phyloP scores from a whole-genome alignment of 1,284 basidiomycete genomes.

The Leccinum holopus region DNA sequence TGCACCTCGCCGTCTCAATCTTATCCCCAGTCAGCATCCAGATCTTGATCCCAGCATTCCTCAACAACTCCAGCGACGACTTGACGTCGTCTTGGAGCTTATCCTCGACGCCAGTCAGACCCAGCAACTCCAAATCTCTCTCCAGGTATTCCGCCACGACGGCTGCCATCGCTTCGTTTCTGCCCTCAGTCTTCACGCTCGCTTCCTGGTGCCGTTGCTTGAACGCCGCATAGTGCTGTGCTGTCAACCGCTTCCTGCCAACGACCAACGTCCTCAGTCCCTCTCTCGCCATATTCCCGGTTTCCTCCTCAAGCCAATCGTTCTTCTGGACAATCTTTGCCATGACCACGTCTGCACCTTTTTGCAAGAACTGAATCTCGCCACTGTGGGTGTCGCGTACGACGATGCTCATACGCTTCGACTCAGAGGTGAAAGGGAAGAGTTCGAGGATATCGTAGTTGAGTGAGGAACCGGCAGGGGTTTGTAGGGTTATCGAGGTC shows the following conservation, averaged over 20 bases:
- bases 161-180: slow-evolving; percentile 77
- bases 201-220: slow-evolving; percentile 77
- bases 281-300: slow-evolving; percentile 97
- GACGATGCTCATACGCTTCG: slow-evolving; percentile 98
- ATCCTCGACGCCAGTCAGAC: slow-evolving; percentile 97
- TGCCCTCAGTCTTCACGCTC: slow-evolving; percentile 71
- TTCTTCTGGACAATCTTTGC: slow-evolving; percentile 90
- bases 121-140: slow-evolving; percentile 87
- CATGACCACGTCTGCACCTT: slow-evolving; percentile 99
- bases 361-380: slow-evolving; percentile 90
- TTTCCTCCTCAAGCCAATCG: slow-evolving; percentile 99
- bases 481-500: slow-evolving; percentile 77
- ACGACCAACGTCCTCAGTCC: slow-evolving; percentile 94
- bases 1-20: slow-evolving; percentile 98
- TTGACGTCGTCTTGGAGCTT: slow-evolving; percentile 90
- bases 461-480: slow-evolving; percentile 61
- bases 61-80: slow-evolving; percentile 86
- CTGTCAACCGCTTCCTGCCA: slow-evolving; percentile 75
- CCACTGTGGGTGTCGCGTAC: slow-evolving; percentile 76
- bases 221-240: slow-evolving; percentile 74
- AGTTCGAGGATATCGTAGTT: slow-evolving; percentile 88
- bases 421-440: slow-evolving; percentile 98
- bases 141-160: slow-evolving; percentile 83
- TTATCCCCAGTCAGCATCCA: slow-evolving; percentile 99
- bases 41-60: slow-evolving; percentile 98